Conservation (phyloP, 306 rosid genomes). For the Sechiopsis laciniata region DNA sequence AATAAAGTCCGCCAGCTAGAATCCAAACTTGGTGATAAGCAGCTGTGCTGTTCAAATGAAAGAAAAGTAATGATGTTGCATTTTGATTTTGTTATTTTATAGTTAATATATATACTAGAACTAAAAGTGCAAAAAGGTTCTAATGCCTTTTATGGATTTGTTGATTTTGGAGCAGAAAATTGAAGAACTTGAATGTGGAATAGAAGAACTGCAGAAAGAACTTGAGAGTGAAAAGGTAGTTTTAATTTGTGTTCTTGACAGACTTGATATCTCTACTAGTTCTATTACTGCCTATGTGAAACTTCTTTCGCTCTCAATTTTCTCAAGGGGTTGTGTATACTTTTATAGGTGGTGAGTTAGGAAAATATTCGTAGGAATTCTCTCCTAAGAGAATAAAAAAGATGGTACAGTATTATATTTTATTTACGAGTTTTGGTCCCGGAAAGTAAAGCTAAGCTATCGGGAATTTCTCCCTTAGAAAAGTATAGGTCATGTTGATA, state of each 20-base stretch:
- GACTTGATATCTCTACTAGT: neutral
- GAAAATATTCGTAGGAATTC: neutral
- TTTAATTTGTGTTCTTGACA: conserved; percentile 18
- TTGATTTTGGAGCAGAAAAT: conserved; percentile 53
- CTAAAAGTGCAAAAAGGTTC: conserved; percentile 26
- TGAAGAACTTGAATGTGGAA: conserved; percentile 67
- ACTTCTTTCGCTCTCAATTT: neutral
- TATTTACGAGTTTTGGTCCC: no score
- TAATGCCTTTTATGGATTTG: conserved; percentile 23
- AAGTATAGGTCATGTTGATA: neutral
- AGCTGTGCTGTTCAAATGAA: conserved; percentile 48
- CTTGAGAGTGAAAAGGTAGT: conserved; percentile 94
- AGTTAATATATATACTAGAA: neutral
- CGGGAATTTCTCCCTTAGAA: neutral
- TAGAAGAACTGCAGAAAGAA: conserved; percentile 52
- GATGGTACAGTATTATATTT: no score
- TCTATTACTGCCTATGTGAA: neutral
- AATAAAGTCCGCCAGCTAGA: conserved; percentile 83
- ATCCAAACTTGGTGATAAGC: conserved; percentile 60
- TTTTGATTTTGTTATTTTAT: conserved; percentile 8
- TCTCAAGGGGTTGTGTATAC: neutral
- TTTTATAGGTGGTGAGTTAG: neutral
- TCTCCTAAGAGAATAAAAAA: no score
- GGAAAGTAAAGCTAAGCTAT: neutral
- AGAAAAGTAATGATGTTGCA: conserved; percentile 43